These are phyloP conservation scores for Ogataea sp. DNA, from an alignment of 805 yeast genomes.

Conservation along the genomic window DNA sequence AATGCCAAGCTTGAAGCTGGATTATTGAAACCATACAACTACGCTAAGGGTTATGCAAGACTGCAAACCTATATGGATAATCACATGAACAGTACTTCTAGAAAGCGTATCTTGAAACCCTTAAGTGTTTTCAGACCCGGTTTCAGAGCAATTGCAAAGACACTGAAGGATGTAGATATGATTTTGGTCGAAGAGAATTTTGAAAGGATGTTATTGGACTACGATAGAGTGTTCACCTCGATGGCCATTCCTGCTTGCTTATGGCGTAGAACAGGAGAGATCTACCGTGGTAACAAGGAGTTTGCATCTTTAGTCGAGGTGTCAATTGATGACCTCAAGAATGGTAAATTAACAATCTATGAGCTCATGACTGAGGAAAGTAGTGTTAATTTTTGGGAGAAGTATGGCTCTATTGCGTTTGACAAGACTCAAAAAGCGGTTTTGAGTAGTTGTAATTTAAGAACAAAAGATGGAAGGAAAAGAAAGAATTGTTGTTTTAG, in stretches of 20 bases:
- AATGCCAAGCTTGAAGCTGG: constrained; percentile 95
- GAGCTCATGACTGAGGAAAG: constrained; percentile 94
- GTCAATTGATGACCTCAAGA: constrained; percentile 80
- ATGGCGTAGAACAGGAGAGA: constrained; percentile 96
- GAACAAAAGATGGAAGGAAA: constrained; percentile 74
- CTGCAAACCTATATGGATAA: constrained; percentile 87
- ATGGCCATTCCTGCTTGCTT: constrained; percentile 98
- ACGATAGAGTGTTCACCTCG: constrained; percentile 90
- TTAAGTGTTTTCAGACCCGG: constrained; percentile 84
- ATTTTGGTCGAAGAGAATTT: constrained; percentile 90
- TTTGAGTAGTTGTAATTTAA: constrained; percentile 78
- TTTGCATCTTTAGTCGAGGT: constrained; percentile 91
- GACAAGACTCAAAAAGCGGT: constrained; percentile 95
- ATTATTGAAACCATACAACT: constrained; percentile 81
- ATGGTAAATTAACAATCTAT: constrained; percentile 86
- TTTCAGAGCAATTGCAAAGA: constrained; percentile 84
- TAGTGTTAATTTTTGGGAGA: constrained; percentile 96
- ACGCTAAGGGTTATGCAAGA: constrained; percentile 88
- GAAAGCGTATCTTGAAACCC: constrained; percentile 82
- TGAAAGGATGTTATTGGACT: constrained; percentile 87
- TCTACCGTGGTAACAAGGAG: constrained; percentile 90
- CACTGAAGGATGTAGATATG: constrained; percentile 83
- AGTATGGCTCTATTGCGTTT: constrained; percentile 92
- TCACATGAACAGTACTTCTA: constrained; percentile 76
- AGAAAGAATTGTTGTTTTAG: constrained; percentile 87